Evolutionary conservation across 257 asterid genomes (phyloP).

Genomic region (Solanum raphanifolium): DNA sequence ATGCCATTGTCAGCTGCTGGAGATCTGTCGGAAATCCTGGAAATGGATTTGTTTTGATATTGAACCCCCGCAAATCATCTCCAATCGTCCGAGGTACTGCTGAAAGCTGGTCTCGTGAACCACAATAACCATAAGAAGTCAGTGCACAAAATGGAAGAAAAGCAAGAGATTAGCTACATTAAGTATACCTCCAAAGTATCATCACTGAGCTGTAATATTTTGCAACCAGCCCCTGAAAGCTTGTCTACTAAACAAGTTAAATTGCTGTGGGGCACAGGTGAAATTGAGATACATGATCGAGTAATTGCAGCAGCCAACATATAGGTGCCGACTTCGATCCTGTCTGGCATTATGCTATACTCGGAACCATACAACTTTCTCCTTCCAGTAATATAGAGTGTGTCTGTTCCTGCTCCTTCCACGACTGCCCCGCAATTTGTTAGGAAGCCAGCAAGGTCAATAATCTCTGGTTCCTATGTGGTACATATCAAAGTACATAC

Average conservation of each 20-base stretch:
- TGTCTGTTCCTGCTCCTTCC: conserved; percentile 27
- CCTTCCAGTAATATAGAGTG: conserved; percentile 16
- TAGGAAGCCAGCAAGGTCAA: conserved; percentile 27
- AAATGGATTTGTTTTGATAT: conserved; percentile 19
- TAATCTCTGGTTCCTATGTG: conserved; percentile 35
- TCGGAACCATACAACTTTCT: conserved; percentile 13
- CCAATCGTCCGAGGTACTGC: conserved; percentile 3
- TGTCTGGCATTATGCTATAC: conserved; percentile 29
- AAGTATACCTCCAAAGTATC: conserved; percentile 18
- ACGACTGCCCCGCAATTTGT: conserved; percentile 24
- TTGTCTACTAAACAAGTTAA: conserved; percentile 13
- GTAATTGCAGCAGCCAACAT: conserved; percentile 43
- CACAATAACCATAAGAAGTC: neutral
- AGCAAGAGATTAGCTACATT: neutral
- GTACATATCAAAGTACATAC: neutral
- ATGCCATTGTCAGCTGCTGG: conserved; percentile 34
- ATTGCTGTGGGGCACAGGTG: conserved; percentile 12
- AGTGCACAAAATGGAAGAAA: neutral
- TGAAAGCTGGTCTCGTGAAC: conserved; percentile 13
- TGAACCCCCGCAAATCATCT: conserved; percentile 18
- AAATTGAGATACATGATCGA: conserved; percentile 24
- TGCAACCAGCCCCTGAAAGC: conserved; percentile 27
- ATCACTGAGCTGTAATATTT: conserved; percentile 1
- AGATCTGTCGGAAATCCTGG: conserved; percentile 49
- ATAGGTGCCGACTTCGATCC: conserved; percentile 32